Base-by-base conservation (phyloP, 1,284 basidiomycete genomes). In the Rhodotorula mucilaginosa region DNA sequence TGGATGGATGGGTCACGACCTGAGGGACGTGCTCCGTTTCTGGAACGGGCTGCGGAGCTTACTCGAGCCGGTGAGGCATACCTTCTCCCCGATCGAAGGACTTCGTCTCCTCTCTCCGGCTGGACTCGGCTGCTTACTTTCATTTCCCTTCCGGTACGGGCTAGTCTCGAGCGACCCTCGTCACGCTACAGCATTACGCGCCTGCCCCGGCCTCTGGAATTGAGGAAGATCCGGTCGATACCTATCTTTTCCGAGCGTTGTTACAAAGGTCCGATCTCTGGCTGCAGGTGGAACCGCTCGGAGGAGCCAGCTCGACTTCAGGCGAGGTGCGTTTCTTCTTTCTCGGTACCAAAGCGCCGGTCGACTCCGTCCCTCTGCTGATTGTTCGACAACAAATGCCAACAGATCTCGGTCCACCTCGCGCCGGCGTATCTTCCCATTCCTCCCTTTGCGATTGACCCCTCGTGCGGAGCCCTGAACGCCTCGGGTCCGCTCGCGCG, bases 121-220 rank as follows among this genome's bases (percentile, higher is more conserved):
- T 34, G 34, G 3, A 12, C 47, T 51, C 46, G 26, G 18, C 63
- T 47, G 16, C 54, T 48, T 13, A 15, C 44, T 8, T 23, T 51
- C 2, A 29, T n/a, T 4, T 26, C 13, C 7, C 18, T 46, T 5
- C 1, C 15, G 16, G 0, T 23, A 26, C 26, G 26, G 19, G 13
- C 8, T 54, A 64, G 63, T 18, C 29, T 54, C 26, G 52, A 19
- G 63, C 67, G 26, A 71, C 70, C 4, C 66, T 77, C 29, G 54
- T 74, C 39, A 65, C 72, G 31, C 58, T 72, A 13, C 76, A 75
- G 65, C 67, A 68, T 49, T 74, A 75, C 52, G 67, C 71, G 15
- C 62, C 75, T 52, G 69, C 72, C 1, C 70, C 67, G 58, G n/a
- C 51, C 13, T 18, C 23, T 16, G 54, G 54, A 16, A 31, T 56